A percentile compares a stretch with the other conserved stretches of the same genome.
Conservation (phyloP, 2,329 filamentous ascomycete genomes). For the Trichoderma citrinoviride region DNA sequence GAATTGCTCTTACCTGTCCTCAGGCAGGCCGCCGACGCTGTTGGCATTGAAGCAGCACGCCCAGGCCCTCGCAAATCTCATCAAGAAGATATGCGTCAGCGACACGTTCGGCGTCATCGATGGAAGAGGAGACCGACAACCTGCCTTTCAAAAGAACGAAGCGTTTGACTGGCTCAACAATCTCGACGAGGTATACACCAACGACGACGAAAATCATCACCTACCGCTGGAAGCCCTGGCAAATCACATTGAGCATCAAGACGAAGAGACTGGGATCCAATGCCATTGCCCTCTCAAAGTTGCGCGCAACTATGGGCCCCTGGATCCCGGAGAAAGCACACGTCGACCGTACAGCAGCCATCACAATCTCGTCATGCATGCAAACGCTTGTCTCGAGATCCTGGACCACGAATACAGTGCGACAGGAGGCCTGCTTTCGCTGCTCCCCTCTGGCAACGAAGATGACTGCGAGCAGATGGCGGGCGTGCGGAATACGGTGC, state of each 20-base stretch:
- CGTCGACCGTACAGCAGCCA: conserved; percentile 45
- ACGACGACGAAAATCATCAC: conserved; percentile 47
- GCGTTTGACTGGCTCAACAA: conserved; percentile 59
- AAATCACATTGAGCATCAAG: conserved; percentile 45
- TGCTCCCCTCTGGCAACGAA: conserved; percentile 47
- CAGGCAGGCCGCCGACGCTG: conserved; percentile 52
- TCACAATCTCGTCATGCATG: conserved; percentile 52
- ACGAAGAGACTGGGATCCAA: conserved; percentile 41
- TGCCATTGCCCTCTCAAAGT: conserved; percentile 47
- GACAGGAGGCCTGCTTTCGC: conserved; percentile 54
- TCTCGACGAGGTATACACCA: conserved; percentile 48
- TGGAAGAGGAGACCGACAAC: conserved; percentile 28
- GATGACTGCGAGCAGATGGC: conserved; percentile 38
- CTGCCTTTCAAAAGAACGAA: conserved; percentile 42
- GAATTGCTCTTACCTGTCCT: conserved; percentile 59
- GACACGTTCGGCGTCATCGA: conserved; percentile 28
- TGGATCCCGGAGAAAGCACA: conserved; percentile 23
- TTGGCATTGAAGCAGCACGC: conserved; percentile 58
- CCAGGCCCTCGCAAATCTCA: conserved; percentile 54
- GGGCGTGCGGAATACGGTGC: conserved; percentile 49
- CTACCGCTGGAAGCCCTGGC: conserved; percentile 45
- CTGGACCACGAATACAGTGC: conserved; percentile 58
- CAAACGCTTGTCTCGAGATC: conserved; percentile 58
- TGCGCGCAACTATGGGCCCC: conserved; percentile 26
- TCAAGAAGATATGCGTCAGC: conserved; percentile 46